phyloP scores from a whole-genome alignment of 768 basidiomycete genomes.

The Cystofilobasidium macerans region DNA sequence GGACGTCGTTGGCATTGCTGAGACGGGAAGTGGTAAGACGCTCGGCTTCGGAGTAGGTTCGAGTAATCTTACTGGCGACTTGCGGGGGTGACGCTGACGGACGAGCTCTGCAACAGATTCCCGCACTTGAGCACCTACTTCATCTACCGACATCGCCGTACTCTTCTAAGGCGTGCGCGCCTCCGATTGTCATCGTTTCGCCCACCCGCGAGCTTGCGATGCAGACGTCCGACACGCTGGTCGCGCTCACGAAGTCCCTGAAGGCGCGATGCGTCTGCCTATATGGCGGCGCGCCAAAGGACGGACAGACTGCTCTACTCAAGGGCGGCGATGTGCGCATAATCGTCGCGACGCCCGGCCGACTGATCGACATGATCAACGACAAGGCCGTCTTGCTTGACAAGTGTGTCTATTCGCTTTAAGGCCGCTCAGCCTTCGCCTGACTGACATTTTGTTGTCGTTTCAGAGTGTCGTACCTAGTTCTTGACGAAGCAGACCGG shows the following conservation, averaged over 20 bases:
- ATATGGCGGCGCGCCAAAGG: constrained; percentile 98
- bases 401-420: neutral
- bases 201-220: constrained; percentile 97
- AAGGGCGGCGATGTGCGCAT: constrained; percentile 88
- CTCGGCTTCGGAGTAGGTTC: constrained; percentile 60
- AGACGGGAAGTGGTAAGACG: constrained; percentile 96
- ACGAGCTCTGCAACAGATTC: constrained; percentile 11
- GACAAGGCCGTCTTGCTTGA: neutral
- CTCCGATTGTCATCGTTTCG: constrained; percentile 89
- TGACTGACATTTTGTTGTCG: neutral
- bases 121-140: constrained; percentile 30
- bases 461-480: constrained; percentile 63
- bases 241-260: constrained; percentile 81
- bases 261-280: constrained; percentile 96
- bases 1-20: constrained; percentile 95
- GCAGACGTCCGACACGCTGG: constrained; percentile 96
- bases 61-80: too few relatives aligned
- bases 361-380: constrained; percentile 89
- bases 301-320: constrained; percentile 91
- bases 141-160: constrained; percentile 30
- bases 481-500: constrained; percentile 91
- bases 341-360: constrained; percentile 95
- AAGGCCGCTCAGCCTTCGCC: neutral
- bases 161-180: constrained; percentile 39
- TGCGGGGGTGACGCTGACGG: neutral